Evolutionary conservation across 2,329 filamentous ascomycete genomes (phyloP), one percentile per base, ranked within the genome.

Genomic region (Diaporthe nobilis): DNA sequence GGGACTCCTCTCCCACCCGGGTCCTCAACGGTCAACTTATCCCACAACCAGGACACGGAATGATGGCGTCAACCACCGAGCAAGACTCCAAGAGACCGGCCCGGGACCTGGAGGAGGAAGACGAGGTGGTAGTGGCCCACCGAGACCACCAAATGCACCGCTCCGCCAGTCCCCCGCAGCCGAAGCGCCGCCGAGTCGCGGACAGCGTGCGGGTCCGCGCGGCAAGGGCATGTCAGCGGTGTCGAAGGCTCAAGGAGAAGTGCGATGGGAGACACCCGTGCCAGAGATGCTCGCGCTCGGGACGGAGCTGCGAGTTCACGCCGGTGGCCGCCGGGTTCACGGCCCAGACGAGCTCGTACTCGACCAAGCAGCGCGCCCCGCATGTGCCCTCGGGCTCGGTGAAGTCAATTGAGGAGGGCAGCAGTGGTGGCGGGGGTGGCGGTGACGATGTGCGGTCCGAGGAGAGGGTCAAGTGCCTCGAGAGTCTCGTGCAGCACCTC

Each of bases 161-260:
- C 28, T 47, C 44, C 47, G 31, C 28, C 55, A 67, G 53, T 9
- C 68, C 75, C n/a, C 75, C 75, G 44, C 73, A 75, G 22, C 70
- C 74, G 17, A 76, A 76, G 37, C 76, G 76, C 47, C 74, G 74
- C 42, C 76, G 76, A 39, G 74, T 76, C 12, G 76, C 76, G 3
- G 76, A 77, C 58, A 72, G 72, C 51, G 71, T 71, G 8, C 61
- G 76, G 25, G 70, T 75, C 74, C 74, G 76, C 42, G 75, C 76
- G 9, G 76, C 72, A 4, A 58, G 73, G 58, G 76, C 76, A 1
- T 77, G 76, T 42, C 71, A 75, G 34, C 71, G 76, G 31, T 79
- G 78, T 68, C 78, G 78, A 25, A 71, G 77, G 20, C 72, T 78
- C 10, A 79, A 79, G 73, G 78, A 79, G 65, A 79, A 78, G 28